Percentiles rank a stretch among this genome's conserved stretches.
Evolutionary conservation across 495 filamentous ascomycete species (phyloP).

Genomic region (Articulospora tetracladia): DNA sequence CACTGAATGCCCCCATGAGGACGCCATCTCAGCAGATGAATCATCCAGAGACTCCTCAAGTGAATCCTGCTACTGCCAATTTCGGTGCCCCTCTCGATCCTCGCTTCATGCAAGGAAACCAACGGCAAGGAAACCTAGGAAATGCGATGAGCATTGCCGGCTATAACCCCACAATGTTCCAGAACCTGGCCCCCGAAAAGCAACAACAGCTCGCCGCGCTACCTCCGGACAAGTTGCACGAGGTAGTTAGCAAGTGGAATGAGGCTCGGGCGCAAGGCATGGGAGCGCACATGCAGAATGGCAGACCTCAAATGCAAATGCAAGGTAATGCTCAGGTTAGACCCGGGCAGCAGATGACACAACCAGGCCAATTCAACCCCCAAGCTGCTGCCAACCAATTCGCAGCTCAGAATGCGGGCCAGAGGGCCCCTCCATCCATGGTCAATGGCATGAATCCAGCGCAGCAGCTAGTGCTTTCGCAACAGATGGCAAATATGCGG

Average conservation of each 20-base stretch:
- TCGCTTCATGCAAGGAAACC: conserved; percentile 39
- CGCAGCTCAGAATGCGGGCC: conserved; percentile 25
- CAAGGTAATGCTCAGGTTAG: conserved; percentile 16
- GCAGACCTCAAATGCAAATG: conserved; percentile 28
- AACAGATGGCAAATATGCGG: conserved; percentile 30
- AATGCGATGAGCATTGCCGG: conserved; percentile 26
- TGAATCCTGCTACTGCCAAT: conserved; percentile 31
- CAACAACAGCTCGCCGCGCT: conserved; percentile 27
- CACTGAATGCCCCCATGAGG: conserved; percentile 40
- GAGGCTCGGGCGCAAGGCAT: conserved; percentile 13
- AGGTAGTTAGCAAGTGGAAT: conserved; percentile 38
- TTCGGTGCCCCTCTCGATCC: conserved; percentile 36
- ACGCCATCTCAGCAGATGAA: conserved; percentile 40
- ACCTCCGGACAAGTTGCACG: conserved; percentile 37
- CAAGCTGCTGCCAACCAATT: conserved; percentile 28
- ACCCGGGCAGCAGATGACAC: conserved; percentile 24
- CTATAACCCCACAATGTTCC: conserved; percentile 32
- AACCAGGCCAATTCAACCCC: conserved; percentile 30
- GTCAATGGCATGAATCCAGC: conserved; percentile 33
- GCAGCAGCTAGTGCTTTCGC: conserved; percentile 32
- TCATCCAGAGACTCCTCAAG: conserved; percentile 27
- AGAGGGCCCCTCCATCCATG: conserved; percentile 24
- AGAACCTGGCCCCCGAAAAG: conserved; percentile 31
- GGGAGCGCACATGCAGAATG: conserved; percentile 18
- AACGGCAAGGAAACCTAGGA: conserved; percentile 25